Evolutionary conservation across 768 basidiomycete genomes (phyloP).

Genomic region (Auricularia sp.): DNA sequence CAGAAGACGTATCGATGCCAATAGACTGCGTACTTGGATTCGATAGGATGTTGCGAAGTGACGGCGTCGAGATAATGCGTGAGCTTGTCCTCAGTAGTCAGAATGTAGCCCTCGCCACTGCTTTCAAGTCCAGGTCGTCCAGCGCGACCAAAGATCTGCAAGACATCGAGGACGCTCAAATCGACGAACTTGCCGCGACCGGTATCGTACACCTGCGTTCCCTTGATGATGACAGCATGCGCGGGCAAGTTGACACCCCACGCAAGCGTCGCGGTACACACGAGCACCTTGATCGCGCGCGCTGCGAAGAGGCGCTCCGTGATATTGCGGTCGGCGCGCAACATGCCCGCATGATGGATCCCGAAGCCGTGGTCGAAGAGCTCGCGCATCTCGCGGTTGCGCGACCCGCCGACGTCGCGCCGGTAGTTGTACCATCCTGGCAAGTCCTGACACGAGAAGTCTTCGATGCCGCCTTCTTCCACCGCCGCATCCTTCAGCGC

Average conservation of each 20-base stretch:
- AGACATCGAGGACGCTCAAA: conserved; percentile 85
- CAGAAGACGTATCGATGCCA: neutral
- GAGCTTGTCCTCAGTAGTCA: conserved; percentile 88
- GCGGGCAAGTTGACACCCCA: conserved; percentile 99
- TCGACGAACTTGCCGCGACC: conserved; percentile 84
- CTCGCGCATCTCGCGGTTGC: conserved; percentile 94
- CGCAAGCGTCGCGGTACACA: conserved; percentile 95
- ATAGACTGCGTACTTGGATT: conserved; percentile 63
- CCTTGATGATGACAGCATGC: conserved; percentile 97
- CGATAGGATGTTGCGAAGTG: conserved; percentile 86
- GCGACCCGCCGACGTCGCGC: conserved; percentile 63
- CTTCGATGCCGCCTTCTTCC: conserved; percentile 57
- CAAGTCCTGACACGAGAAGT: conserved; percentile 76
- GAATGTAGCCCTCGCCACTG: conserved; percentile 95
- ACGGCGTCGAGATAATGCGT: conserved; percentile 82
- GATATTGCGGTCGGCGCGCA: conserved; percentile 86
- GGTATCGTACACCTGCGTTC: conserved; percentile 93
- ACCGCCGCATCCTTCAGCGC: conserved; percentile 68
- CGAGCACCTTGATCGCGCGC: conserved; percentile 87
- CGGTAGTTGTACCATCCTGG: conserved; percentile 70
- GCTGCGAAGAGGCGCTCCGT: conserved; percentile 92
- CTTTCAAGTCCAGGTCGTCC: conserved; percentile 79
- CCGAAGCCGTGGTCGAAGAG: conserved; percentile 89
- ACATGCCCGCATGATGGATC: conserved; percentile 98
- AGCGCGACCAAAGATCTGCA: conserved; percentile 96